Conservation (phyloP, 257 asterid species). For the Lavandula angustifolia region DNA sequence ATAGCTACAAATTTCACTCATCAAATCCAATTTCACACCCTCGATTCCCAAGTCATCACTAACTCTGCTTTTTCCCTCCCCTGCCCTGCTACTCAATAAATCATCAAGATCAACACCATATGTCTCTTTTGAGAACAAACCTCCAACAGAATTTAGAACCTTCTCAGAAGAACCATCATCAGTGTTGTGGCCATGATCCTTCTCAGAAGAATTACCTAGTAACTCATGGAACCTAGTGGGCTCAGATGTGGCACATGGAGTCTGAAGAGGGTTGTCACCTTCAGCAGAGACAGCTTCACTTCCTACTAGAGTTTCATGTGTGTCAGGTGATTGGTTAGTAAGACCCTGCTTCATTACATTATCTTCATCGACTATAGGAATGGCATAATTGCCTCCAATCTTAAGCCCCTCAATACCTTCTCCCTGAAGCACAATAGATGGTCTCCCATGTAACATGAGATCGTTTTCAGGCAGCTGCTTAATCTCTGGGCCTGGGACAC, state of each 20-base stretch:
- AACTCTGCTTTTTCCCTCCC: too few species aligned
- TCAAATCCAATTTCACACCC: too few species aligned
- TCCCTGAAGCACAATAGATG: conserved; percentile 36
- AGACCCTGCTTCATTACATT: conserved; percentile 37
- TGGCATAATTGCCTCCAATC: conserved; percentile 18
- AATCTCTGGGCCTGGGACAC: conserved; percentile 34
- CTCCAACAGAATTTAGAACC: too few species aligned
- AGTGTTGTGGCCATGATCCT: conserved; percentile 25
- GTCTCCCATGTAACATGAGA: conserved; percentile 32
- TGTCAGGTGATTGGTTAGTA: conserved; percentile 33
- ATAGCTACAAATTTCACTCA: too few species aligned
- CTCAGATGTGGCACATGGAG: conserved; percentile 32
- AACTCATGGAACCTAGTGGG: conserved; percentile 25
- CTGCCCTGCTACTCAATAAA: too few species aligned
- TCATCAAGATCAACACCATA: too few species aligned
- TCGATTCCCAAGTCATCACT: too few species aligned
- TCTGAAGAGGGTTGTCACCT: conserved; percentile 33
- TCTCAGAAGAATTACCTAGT: conserved; percentile 28
- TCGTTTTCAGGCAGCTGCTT: conserved; percentile 37
- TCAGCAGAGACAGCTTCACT: conserved; percentile 37
- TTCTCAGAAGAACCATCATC: too few species aligned
- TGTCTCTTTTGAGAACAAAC: too few species aligned
- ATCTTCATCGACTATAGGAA: conserved; percentile 26
- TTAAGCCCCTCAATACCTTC: conserved; percentile 36
- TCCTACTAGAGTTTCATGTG: conserved; percentile 34